Evolutionary conservation across 106 monocot genomes (phyloP), one percentile per base, ranked within the genome.

Genomic region (Platanthera guangdongensis): DNA sequence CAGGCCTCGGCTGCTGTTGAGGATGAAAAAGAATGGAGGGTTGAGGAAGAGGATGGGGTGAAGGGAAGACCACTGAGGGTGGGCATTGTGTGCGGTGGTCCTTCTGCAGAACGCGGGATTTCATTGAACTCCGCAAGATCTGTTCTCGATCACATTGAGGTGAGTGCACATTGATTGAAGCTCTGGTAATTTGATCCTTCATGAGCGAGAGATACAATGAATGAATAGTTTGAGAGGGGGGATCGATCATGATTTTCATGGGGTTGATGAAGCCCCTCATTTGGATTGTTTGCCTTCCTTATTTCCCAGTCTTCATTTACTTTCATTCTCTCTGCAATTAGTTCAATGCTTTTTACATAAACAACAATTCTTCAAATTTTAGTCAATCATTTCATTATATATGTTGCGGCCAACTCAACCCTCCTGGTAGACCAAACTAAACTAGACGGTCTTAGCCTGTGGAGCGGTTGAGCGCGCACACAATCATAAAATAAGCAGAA

Each of bases 131-230:
- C 95, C 15, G 95, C 93, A 0, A 81, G 93, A 75, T 93, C 96
- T 18, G 89, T 96, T 75, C 89, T 93, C 47, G 96, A 96, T 91
- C 96, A 93, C 82, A 86, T 96, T 52, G 89, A 96, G 86, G 95
- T 89, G 25, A 67, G 72, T 50, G 10, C 46, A 51, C 45, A 47
- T 48, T 70, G 70, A n/a, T 65, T 65, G 6, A 60, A 7, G 59
- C 59, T 60, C 21, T 60, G 21, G 19, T 60, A 60, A 60, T 60
- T 6, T 60, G 59, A 60, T 60, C 9, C 5, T 53, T 12, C 52
- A 53, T 53, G 14, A 53, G 52, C 14, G 9, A 12, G 9, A 53
- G 18, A 8, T 60, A n/a, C n/a, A 60, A n/a, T 60, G 6, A 21
- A 60, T 60, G 59, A 60, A 21, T 60, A 60, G 18, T 19, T n/a